A percentile compares a stretch with the other conserved stretches of the same genome.
Evolutionary conservation across 495 filamentous ascomycete genomes (phyloP).

Genomic region (Clohesyomyces aquaticus): DNA sequence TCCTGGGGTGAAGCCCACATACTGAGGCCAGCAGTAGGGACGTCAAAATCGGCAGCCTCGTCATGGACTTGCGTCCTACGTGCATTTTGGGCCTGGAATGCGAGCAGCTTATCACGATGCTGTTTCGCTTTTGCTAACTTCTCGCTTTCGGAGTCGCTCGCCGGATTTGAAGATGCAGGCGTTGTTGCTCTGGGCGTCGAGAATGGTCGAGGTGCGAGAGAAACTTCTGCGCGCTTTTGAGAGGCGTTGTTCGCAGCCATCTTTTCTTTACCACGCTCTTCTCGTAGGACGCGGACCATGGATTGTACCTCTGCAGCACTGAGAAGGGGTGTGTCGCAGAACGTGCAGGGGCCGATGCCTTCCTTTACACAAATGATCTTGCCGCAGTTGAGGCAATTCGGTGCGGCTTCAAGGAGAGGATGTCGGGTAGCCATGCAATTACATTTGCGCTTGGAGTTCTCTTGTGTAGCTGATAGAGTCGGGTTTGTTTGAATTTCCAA

Average conservation of each 20-base stretch:
- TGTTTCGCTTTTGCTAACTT: conserved; percentile 60
- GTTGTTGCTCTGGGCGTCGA: conserved; percentile 33
- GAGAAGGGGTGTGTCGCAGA: conserved; percentile 77
- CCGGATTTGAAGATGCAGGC: conserved; percentile 51
- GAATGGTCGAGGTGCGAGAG: conserved; percentile 50
- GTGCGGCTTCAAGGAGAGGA: conserved; percentile 80
- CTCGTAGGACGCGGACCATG: conserved; percentile 85
- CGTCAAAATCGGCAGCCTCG: conserved; percentile 93
- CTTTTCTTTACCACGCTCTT: conserved; percentile 83
- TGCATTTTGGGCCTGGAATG: conserved; percentile 87
- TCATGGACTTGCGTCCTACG: conserved; percentile 85
- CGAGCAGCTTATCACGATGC: conserved; percentile 81
- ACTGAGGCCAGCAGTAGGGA: conserved; percentile 65
- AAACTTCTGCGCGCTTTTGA: conserved; percentile 67
- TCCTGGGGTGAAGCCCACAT: conserved; percentile 91
- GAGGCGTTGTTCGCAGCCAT: conserved; percentile 74
- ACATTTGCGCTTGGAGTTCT: conserved; percentile 64
- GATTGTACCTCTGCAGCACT: conserved; percentile 70
- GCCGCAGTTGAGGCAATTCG: conserved; percentile 90
- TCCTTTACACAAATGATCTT: conserved; percentile 97
- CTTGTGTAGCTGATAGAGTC: conserved; percentile 54
- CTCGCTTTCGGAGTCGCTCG: conserved; percentile 49
- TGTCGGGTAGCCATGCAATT: conserved; percentile 85
- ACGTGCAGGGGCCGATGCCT: conserved; percentile 92
- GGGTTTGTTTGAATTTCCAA: conserved; percentile 92